Conservation (phyloP, 768 basidiomycete species). For the Lyophyllum decastes region DNA sequence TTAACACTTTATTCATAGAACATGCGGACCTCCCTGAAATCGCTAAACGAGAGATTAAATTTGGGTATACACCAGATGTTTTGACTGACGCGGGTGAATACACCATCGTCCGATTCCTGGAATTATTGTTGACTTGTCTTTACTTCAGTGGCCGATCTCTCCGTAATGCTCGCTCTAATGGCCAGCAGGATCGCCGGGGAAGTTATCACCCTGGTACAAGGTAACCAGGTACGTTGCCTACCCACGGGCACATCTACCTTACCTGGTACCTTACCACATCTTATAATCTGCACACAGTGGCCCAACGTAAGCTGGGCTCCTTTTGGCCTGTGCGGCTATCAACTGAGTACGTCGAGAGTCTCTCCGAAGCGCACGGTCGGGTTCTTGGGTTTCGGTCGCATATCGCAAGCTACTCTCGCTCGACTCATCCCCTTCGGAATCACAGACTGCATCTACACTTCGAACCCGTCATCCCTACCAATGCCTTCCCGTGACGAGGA, state of each 20-base stretch:
- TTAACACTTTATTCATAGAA: conserved; percentile 45
- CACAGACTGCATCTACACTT: conserved; percentile 69
- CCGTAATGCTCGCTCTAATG: conserved; percentile 92
- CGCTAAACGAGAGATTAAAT: conserved; percentile 58
- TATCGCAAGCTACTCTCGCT: conserved; percentile 80
- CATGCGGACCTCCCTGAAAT: conserved; percentile 72
- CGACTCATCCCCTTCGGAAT: conserved; percentile 85
- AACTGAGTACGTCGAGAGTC: conserved; percentile 57
- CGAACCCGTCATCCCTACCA: conserved; percentile 52
- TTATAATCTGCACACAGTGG: conserved; percentile 56
- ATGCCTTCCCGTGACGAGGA: conserved; percentile 43
- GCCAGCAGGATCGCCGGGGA: conserved; percentile 80
- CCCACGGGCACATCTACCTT: not conserved
- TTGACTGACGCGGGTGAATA: conserved; percentile 83
- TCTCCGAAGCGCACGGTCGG: conserved; percentile 70
- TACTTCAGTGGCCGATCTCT: conserved; percentile 79
- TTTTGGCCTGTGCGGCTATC: conserved; percentile 82
- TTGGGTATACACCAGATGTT: conserved; percentile 94
- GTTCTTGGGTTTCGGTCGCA: conserved; percentile 95
- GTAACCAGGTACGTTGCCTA: conserved; percentile 57
- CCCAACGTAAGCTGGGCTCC: conserved; percentile 77
- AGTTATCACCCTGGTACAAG: conserved; percentile 62
- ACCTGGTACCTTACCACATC: not conserved
- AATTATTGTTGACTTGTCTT: not conserved
- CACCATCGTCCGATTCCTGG: not conserved